Base-by-base conservation (phyloP, 2,329 filamentous ascomycete species). In the Hypoxylon sp. region DNA sequence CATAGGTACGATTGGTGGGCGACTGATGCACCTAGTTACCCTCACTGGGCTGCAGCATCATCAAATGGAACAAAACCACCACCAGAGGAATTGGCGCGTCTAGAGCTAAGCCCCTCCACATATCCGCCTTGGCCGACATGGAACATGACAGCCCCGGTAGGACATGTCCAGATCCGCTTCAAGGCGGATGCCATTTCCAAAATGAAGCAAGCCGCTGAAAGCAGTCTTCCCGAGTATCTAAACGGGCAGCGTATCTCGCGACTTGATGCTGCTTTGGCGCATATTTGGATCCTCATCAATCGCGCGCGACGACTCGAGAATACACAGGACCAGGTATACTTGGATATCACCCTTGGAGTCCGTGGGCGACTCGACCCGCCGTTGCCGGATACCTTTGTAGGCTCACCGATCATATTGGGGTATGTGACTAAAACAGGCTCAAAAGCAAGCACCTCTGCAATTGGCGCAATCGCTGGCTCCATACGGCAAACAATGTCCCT, bases 1-100 rank as follows among this genome's bases (percentile, higher is more conserved):
- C 80, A 85, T 68, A 79, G 83, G 5, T 85, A 79, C 62, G 81
- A 85, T 74, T 85, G 83, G 80, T 86, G 82, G 81, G 75, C 74
- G 28, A 70, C 59, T 5, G 70, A 74, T 0, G 78, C 75, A 0
- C 77, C 76, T 0, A 75, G 77, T 0, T 80, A 75, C 25, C 75
- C 74, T 1, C n/a, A 59, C 1, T 78, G 73, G 69, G 69, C 75
- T 1, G 64, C 67, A n/a, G 62, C 65, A 0, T 71, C 73, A 0
- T 75, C 73, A 30, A 70, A 66, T 25, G 77, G 69, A 13, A 76
- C 73, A 14, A 75, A 68, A 62, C 78, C 74, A 13, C 34, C 74
- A 3, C 56, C 71, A 1, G 67, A 74, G 7, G 67, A 74, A 21
- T 41, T 76, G 2, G 57, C 43, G 7, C 21, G 53, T 1, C n/a